Evolutionary conservation across 352 stramenopile species (phyloP), one percentile per base, ranked within the genome.

Genomic region (Phytophthora pini): DNA sequence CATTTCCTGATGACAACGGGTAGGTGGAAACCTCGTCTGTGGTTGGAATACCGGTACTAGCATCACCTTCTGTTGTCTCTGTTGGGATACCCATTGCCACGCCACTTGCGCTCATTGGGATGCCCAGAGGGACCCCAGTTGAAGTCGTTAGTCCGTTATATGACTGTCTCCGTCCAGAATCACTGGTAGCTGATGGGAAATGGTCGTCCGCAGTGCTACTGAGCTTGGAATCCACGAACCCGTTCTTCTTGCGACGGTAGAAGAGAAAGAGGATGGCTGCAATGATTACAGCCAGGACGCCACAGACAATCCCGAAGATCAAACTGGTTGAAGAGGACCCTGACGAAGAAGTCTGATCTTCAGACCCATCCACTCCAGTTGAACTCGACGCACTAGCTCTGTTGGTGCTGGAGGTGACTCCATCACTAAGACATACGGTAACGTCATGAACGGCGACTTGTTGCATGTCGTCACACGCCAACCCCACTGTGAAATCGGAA

Each of bases 401-500:
- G 38, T 56, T 58, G 8, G 31, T 36, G 5, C 39, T 68, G 12
- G 66, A 60, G 12, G 56, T 61, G 9, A 48, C 52, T 56, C 29
- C 59, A 32, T 70, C 54, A 15, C 44, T 58, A 17, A 78, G 44
- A 31, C 70, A 73, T 10, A 64, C 61, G 3, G 44, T 78, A 31
- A 51, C 61, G n/a, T 68, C 64, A 38, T 77, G 65, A 4, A 77
- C 48, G 10, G 48, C 46, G 13, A 58, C 56, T 40, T 77, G 56
- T 2, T 66, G 34, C 44, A 62, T 66, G 38, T 67, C 64, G 49
- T 82, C 82, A 10, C 70, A 71, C 1, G 47, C 26, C 15, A 71
- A 31, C 8, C 44, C 49, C 12, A 67, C 66, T 15, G 72, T 71
- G 13, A 77, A 76, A 40, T 86, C 77, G n/a, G 53, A 48, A 44